These are phyloP conservation scores for Kodamaea sp. DNA, from an alignment of 1,139 yeast genomes.

Conservation along the genomic window DNA sequence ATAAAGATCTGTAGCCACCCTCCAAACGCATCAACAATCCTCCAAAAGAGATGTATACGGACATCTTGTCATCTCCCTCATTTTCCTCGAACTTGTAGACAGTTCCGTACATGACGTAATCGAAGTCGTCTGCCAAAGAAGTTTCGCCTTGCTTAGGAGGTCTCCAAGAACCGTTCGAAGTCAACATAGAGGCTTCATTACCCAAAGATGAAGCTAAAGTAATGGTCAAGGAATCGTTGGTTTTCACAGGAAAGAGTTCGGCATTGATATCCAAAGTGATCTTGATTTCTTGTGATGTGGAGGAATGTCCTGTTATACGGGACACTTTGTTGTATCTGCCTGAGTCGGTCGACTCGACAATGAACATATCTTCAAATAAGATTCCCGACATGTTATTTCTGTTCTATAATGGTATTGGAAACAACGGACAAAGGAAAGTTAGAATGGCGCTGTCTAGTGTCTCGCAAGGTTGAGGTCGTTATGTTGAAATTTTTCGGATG, in stretches of 20 bases:
- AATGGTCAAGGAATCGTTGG: conserved; percentile 81
- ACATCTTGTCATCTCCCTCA: conserved; percentile 67
- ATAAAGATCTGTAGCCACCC: conserved; percentile 90
- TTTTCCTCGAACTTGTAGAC: conserved; percentile 96
- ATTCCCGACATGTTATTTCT: conserved; percentile 70
- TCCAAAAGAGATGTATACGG: conserved; percentile 94
- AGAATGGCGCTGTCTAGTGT: too few species aligned
- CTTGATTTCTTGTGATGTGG: conserved; percentile 79
- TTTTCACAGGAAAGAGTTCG: conserved; percentile 84
- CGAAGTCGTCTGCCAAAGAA: conserved; percentile 93
- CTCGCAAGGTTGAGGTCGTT: too few species aligned
- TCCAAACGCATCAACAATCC: conserved; percentile 92
- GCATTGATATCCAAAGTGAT: conserved; percentile 89
- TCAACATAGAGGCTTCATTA: conserved; percentile 52
- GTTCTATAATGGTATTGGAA: too few species aligned
- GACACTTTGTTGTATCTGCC: conserved; percentile 93
- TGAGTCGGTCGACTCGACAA: conserved; percentile 79
- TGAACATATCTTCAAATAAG: conserved; percentile 91
- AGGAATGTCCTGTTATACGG: conserved; percentile 85
- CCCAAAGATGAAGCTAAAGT: conserved; percentile 82
- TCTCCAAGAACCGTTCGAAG: conserved; percentile 84
- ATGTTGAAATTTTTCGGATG: conserved; percentile 8
- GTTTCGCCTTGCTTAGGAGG: conserved; percentile 84
- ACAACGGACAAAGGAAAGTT: too few species aligned
- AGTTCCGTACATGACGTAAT: conserved; percentile 98